Base-by-base conservation (phyloP, 805 yeast genomes). In the Sugiyamaella valdiviana region DNA sequence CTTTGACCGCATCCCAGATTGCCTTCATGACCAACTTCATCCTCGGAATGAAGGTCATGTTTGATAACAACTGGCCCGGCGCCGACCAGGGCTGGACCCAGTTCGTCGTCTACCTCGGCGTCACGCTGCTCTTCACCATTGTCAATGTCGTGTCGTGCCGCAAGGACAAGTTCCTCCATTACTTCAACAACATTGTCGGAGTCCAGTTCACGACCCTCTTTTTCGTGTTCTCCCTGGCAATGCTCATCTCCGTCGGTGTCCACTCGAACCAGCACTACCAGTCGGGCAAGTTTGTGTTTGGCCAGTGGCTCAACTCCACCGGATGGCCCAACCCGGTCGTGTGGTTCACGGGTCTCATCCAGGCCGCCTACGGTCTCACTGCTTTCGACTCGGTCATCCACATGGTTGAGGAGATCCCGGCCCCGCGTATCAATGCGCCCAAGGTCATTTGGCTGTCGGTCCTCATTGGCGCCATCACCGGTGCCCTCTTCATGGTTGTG, bases 351-450 rank as follows among this genome's bases (percentile, higher is more conserved):
- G 93, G 91, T 0, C 74, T 86, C 47, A 89, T 83, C 63, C 83
- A 85, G 55, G 79, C 89, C 1, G 80, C 84, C 36, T 83, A 83
- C 62, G 84, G 91, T 21, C 70, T 85, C 57, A 85, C 85, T 52
- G 95, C 93, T 0, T 85, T 82, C 63, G 90, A 91, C 19, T 78
- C 85, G 78, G 70, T 85, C 22, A 83, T 85, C 17, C 80, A 91
- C 4, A 76, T 85, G 73, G 80, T 87, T 39, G 95, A 86, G 58
- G 95, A 85, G 65, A 91, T 85, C 3, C 78, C 79, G 54, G 70
- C 70, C 19, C 90, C 95, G 0, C 90, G 85, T 60, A 75, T 69
- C 47, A 81, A 79, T 45, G 80, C 85, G 58, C 89, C 95, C n/a
- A 76, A 75, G 52, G 91, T 91, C 6, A 78, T 86, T 61, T 64